A percentile compares a stretch with the other conserved stretches of the same genome.
phyloP scores from a whole-genome alignment of 176 grass and related monocot species.

The Puccinellia tenuiflora region DNA sequence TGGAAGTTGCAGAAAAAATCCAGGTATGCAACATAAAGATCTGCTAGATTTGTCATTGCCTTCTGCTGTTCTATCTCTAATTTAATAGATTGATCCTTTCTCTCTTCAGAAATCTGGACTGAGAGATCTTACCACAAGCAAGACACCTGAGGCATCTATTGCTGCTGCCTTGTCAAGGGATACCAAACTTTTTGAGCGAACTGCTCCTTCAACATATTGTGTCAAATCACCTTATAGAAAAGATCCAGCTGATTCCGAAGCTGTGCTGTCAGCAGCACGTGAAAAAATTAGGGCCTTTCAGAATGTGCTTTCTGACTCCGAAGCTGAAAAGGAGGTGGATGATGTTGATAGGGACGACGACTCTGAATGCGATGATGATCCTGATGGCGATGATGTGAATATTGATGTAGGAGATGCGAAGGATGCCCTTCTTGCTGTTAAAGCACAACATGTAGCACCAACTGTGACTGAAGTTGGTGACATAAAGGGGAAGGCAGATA shows the following conservation, averaged over 20 bases:
- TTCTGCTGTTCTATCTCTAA: conserved; percentile 5
- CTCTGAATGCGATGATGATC: conserved; percentile 83
- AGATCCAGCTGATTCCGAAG: conserved; percentile 84
- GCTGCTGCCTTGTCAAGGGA: conserved; percentile 92
- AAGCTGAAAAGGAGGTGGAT: conserved; percentile 54
- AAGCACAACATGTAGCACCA: conserved; percentile 29
- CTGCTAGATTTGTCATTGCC: not conserved
- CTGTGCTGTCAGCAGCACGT: conserved; percentile 68
- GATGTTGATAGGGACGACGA: conserved; percentile 83
- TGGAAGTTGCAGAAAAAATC: conserved; percentile 98
- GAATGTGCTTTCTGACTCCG: conserved; percentile 80
- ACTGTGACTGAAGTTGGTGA: conserved; percentile 12
- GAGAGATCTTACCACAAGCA: conserved; percentile 98
- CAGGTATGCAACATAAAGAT: conserved; percentile 55
- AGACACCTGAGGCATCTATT: conserved; percentile 98
- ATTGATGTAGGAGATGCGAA: conserved; percentile 46
- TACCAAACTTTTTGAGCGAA: conserved; percentile 91
- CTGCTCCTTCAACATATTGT: conserved; percentile 97
- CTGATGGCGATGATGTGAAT: conserved; percentile 67
- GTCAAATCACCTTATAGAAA: conserved; percentile 85
- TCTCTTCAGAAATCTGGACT: conserved; percentile 86
- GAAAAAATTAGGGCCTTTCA: conserved; percentile 95
- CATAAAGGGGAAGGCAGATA: conserved; percentile 21
- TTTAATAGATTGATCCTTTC: conserved; percentile 10
- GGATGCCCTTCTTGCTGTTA: conserved; percentile 27